Evolutionary conservation across 768 basidiomycete genomes (phyloP).

Genomic region (Ramaria sp.): DNA sequence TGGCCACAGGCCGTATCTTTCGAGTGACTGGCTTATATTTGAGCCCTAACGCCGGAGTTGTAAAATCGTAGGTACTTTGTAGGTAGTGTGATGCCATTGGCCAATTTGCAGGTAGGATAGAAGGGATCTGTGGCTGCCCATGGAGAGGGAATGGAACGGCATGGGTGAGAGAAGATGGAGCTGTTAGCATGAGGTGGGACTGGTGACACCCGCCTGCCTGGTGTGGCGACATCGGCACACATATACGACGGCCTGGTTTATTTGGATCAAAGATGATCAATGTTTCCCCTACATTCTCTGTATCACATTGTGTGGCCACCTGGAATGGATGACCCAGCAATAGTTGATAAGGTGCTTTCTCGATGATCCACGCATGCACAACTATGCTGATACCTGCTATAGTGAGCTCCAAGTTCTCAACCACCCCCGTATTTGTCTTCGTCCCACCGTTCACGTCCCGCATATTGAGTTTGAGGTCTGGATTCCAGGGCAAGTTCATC

Average conservation of each 20-base stretch:
- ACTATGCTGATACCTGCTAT: neutral
- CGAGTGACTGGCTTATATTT: conserved; percentile 21
- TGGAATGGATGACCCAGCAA: conserved; percentile 4
- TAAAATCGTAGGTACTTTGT: neutral
- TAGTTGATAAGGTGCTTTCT: conserved; percentile 1
- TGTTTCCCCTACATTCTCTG: conserved; percentile 7
- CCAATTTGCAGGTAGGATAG: neutral
- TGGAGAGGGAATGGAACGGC: neutral
- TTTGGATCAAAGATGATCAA: neutral
- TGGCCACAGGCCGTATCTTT: conserved; percentile 19
- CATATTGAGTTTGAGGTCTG: neutral
- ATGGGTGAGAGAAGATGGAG: neutral
- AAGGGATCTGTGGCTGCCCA: neutral
- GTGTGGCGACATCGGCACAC: conserved; percentile 4
- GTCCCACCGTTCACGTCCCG: neutral
- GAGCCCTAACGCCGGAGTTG: neutral
- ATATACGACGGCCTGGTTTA: neutral
- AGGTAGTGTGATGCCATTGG: neutral
- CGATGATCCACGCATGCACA: conserved; percentile 6
- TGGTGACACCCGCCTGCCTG: neutral
- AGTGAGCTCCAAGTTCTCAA: conserved; percentile 8
- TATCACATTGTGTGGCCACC: conserved; percentile 7
- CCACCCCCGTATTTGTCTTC: neutral
- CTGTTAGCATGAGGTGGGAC: neutral
- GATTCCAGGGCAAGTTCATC: neutral